These are phyloP conservation scores for Malassezia furfur DNA, from an alignment of 1,284 basidiomycete species.

Conservation along the genomic window DNA sequence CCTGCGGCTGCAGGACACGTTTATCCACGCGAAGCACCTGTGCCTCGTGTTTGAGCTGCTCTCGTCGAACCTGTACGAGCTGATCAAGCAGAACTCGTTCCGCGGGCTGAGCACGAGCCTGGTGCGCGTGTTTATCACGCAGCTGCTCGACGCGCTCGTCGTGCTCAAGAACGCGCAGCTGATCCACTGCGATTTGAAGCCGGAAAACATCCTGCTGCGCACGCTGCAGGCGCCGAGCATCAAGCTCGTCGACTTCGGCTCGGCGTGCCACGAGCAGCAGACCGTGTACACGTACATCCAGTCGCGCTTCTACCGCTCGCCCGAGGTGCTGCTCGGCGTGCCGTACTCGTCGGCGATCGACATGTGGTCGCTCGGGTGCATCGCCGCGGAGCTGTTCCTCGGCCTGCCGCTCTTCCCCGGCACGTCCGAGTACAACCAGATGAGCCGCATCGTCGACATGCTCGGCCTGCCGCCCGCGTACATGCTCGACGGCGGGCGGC, in stretches of 20 bases:
- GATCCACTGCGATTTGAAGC: slow-evolving; percentile 97
- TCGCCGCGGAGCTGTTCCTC: slow-evolving; percentile 93
- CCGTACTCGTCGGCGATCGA: slow-evolving; percentile 89
- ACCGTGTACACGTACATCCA: slow-evolving; percentile 99
- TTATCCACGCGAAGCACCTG: slow-evolving; percentile 90
- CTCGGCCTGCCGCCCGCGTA: slow-evolving; percentile 80
- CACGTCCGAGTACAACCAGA: slow-evolving; percentile 97
- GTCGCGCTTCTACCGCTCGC: slow-evolving; percentile 94
- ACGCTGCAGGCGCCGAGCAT: slow-evolving; percentile 94
- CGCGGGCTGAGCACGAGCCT: slow-evolving; percentile 90
- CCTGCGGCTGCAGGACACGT: slow-evolving; percentile 83
- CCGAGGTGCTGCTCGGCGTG: slow-evolving; percentile 89
- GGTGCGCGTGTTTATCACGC: slow-evolving; percentile 94
- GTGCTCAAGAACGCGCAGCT: slow-evolving; percentile 88
- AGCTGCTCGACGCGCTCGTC: slow-evolving; percentile 81
- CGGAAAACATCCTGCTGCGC: slow-evolving; percentile 36
- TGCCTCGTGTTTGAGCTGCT: slow-evolving; percentile 96
- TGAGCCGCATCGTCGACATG: slow-evolving; percentile 95
- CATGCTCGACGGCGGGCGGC: slow-evolving; percentile 93
- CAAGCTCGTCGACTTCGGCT: slow-evolving; percentile 98
- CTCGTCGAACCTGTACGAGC: slow-evolving; percentile 93
- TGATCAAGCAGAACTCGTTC: slow-evolving; percentile 99
- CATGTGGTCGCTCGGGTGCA: slow-evolving; percentile 91
- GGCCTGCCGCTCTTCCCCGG: slow-evolving; percentile 93
- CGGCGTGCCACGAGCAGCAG: slow-evolving; percentile 93